Percentiles rank a stretch among this genome's conserved stretches.
These are phyloP conservation scores for Phycomyces blakesleeanus DNA, from an alignment of 192 early-diverging fungal species.

Conservation along the genomic window DNA sequence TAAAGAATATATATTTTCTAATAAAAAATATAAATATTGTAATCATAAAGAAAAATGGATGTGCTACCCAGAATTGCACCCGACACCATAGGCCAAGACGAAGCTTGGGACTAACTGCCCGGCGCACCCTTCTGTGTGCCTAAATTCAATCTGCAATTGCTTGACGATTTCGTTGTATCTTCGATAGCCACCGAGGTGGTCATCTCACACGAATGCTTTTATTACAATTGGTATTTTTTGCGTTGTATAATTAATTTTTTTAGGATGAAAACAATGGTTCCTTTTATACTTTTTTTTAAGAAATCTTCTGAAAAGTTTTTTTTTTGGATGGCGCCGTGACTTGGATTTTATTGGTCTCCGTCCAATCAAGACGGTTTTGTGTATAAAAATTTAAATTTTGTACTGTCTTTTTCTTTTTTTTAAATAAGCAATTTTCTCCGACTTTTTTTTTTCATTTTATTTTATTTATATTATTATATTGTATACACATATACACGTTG, in stretches of 20 bases:
- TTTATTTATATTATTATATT: neutral
- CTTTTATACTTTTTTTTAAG: slow-evolving; percentile 16
- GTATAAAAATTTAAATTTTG: neutral
- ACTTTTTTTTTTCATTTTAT: neutral
- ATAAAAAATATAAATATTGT: too few relatives aligned
- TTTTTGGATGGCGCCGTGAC: too few relatives aligned
- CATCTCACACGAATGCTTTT: slow-evolving; percentile 39
- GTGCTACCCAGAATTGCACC: slow-evolving; percentile 29
- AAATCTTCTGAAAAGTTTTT: too few relatives aligned
- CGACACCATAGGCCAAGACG: slow-evolving; percentile 13
- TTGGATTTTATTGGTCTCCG: too few relatives aligned
- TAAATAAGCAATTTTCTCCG: neutral
- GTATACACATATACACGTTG: too few relatives aligned
- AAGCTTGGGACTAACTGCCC: slow-evolving; percentile 17
- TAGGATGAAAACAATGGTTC: neutral
- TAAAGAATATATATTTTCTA: too few relatives aligned
- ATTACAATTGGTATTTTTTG: slow-evolving; percentile 11
- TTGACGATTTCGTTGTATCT: slow-evolving; percentile 35
- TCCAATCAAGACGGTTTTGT: too few relatives aligned
- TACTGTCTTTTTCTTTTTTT: neutral
- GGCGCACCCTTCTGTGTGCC: slow-evolving; percentile 28
- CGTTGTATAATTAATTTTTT: slow-evolving; percentile 8
- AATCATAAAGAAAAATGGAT: neutral
- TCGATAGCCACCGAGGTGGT: slow-evolving; percentile 22
- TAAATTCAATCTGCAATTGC: slow-evolving; percentile 28